A percentile compares a stretch with the other conserved stretches of the same genome.
These are phyloP conservation scores for Trichoderma pleuroti DNA, from an alignment of 2,329 filamentous ascomycete species.

Conservation along the genomic window DNA sequence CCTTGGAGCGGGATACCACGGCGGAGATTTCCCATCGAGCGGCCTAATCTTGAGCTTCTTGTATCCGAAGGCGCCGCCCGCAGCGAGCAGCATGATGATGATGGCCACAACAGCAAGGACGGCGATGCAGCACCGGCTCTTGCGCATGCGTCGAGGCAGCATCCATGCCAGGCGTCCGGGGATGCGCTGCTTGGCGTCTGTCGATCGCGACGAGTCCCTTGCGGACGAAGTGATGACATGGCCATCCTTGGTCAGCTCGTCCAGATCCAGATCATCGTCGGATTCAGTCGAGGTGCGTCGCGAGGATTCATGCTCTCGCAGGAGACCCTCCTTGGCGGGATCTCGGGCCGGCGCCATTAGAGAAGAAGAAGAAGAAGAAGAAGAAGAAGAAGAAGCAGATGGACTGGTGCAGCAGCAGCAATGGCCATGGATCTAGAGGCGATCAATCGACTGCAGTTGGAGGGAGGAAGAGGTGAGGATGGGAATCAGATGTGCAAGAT, in stretches of 20 bases:
- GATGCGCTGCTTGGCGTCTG: not conserved
- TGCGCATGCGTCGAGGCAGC: constrained; percentile 15
- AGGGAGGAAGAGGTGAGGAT: not conserved
- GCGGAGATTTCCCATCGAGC: constrained; percentile 56
- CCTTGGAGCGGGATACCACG: constrained; percentile 74
- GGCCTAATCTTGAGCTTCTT: constrained; percentile 48
- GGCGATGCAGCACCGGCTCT: constrained; percentile 7
- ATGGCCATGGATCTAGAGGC: not conserved
- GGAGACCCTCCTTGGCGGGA: constrained; percentile 17
- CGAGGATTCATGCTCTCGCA: not conserved
- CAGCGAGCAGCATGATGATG: constrained; percentile 32
- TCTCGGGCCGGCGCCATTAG: constrained; percentile 4
- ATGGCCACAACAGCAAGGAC: not conserved
- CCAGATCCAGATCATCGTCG: constrained; percentile 17
- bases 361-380: not conserved
- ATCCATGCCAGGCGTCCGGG: constrained; percentile 9
- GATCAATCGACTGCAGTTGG: not conserved
- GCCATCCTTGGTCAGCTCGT: constrained; percentile 10
- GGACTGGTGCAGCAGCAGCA: not conserved
- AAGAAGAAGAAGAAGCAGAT: not conserved
- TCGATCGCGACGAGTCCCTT: not conserved
- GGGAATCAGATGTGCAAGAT: not conserved
- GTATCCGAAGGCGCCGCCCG: constrained; percentile 45
- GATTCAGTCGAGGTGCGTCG: constrained; percentile 5
- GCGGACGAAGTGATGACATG: not conserved